Evolutionary conservation across 202 grass and related monocot genomes (phyloP).

Genomic region (Carex arenaria): DNA sequence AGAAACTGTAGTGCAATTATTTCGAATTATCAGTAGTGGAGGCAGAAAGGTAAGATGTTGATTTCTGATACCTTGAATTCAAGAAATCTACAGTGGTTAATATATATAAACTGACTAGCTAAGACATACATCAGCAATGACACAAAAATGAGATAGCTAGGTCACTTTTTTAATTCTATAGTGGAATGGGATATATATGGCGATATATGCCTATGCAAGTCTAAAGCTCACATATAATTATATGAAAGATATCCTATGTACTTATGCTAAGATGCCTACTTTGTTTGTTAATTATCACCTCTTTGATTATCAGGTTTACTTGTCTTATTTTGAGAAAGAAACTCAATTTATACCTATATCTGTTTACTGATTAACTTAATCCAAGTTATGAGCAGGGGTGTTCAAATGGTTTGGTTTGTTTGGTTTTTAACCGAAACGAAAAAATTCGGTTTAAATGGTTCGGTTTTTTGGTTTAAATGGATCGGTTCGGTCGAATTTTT

Average conservation of each 20-base stretch:
- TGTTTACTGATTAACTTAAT: no score
- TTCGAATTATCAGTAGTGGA: slow-evolving; percentile 34
- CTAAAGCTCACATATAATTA: not conserved
- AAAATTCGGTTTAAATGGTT: no score
- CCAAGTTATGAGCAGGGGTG: not conserved
- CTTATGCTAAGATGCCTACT: slow-evolving; percentile 7
- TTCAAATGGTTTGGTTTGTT: no score
- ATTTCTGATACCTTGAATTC: slow-evolving; percentile 28
- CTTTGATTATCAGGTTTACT: not conserved
- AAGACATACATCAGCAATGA: not conserved
- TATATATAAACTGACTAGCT: not conserved
- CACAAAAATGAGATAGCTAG: not conserved
- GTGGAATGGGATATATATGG: slow-evolving; percentile 8
- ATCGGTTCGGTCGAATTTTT: no score
- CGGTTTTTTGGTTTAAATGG: no score
- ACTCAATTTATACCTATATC: not conserved
- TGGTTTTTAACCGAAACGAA: no score
- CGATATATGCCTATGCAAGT: not conserved
- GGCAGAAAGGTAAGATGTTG: slow-evolving; percentile 57
- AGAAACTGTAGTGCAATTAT: not conserved
- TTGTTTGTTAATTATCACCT: not conserved
- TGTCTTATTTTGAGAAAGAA: not conserved
- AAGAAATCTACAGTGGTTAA: slow-evolving; percentile 1
- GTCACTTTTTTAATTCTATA: not conserved
- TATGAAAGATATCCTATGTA: not conserved